Conservation (phyloP, 345 rosid genomes). For the Reutealis trisperma region DNA sequence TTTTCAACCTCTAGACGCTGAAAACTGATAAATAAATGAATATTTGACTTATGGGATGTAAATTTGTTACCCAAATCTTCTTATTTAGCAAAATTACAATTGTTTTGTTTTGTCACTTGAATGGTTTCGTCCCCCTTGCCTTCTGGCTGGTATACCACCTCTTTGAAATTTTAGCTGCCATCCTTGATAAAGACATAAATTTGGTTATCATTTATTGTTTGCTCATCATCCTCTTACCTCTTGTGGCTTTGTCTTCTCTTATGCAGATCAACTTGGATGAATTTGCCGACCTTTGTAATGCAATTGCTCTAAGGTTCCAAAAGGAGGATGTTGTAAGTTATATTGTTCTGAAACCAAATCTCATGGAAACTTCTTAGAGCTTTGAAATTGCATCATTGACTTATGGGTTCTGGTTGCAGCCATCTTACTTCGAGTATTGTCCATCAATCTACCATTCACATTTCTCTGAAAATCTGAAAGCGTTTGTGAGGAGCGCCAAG, state of each 20-base stretch:
- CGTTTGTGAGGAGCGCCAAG: conserved; percentile 59
- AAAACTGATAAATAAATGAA: too few species aligned
- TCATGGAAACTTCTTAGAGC: conserved; percentile 3
- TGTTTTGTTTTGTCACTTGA: too few species aligned
- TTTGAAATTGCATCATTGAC: conserved; percentile 14
- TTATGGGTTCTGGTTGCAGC: conserved; percentile 51
- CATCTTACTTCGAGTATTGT: conserved; percentile 64
- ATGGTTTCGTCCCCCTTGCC: too few species aligned
- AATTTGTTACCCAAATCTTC: too few species aligned
- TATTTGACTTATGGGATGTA: too few species aligned
- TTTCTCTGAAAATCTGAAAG: conserved; percentile 73
- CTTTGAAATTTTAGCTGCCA: neutral
- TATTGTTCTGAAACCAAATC: conserved; percentile 16
- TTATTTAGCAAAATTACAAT: too few species aligned
- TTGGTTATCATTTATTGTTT: neutral
- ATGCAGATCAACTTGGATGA: conserved; percentile 86
- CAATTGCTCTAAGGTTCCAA: conserved; percentile 85
- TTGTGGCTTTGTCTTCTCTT: conserved; percentile 10
- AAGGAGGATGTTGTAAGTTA: conserved; percentile 88
- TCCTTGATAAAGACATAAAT: neutral
- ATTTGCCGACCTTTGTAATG: conserved; percentile 91
- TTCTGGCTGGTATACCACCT: neutral
- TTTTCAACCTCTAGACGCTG: too few species aligned
- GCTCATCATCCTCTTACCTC: neutral
- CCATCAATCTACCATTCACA: conserved; percentile 63